A percentile compares a stretch with the other conserved stretches of the same genome.
phyloP scores from a whole-genome alignment of 2,329 filamentous ascomycete genomes.

The Chaetomium olivaceum region DNA sequence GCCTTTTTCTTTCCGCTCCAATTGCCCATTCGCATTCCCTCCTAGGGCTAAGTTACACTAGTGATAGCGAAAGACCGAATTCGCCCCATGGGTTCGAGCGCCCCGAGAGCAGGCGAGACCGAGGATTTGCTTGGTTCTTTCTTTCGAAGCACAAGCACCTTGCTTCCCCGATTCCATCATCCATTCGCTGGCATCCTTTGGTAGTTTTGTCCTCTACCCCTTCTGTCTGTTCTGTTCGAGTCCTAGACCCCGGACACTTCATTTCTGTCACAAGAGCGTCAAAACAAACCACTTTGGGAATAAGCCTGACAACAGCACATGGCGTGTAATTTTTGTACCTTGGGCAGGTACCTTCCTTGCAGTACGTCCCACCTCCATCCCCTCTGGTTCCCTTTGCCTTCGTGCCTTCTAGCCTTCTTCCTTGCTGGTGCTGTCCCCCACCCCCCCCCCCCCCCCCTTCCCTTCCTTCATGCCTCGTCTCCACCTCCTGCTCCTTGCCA shows the following conservation, averaged over 20 bases:
- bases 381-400: neutral
- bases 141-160: slow-evolving; percentile 16
- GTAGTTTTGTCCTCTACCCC: neutral
- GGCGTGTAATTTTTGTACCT: neutral
- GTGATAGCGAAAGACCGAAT: slow-evolving; percentile 2
- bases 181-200: neutral
- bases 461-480: slow-evolving; percentile 11
- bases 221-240: neutral
- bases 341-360: neutral
- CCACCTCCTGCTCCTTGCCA: slow-evolving; percentile 17
- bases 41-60: neutral
- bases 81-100: slow-evolving; percentile 20
- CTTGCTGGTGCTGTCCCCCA: neutral
- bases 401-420: neutral
- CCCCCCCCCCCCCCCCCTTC: slow-evolving; percentile 7
- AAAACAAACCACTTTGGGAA: neutral
- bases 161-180: neutral
- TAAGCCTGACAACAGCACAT: neutral
- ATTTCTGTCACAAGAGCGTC: neutral
- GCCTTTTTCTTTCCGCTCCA: slow-evolving; percentile 24
- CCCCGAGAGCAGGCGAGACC: slow-evolving; percentile 18
- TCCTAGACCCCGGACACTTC: neutral
- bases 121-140: slow-evolving; percentile 15
- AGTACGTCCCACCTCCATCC: neutral
- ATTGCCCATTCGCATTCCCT: slow-evolving; percentile 20